Percentiles rank a stretch among this genome's conserved stretches.
These are phyloP conservation scores for Clonostachys rhizophaga DNA, from an alignment of 2,329 filamentous ascomycete genomes.

Conservation along the genomic window DNA sequence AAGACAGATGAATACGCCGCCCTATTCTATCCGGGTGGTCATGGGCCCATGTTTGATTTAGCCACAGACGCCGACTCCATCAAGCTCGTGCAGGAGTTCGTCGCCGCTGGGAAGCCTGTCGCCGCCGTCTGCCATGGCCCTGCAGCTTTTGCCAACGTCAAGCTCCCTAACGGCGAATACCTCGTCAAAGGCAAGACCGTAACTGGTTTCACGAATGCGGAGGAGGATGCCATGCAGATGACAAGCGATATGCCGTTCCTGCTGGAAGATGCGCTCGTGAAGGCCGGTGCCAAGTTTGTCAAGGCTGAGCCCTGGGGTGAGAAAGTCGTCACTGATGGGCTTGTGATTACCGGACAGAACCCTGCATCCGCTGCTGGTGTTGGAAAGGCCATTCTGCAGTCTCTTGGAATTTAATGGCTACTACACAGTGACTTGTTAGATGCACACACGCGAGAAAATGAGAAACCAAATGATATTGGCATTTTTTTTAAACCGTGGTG, in stretches of 20 bases:
- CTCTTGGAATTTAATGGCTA: slow-evolving; percentile 20
- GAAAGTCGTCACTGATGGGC: slow-evolving; percentile 45
- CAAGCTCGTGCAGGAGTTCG: slow-evolving; percentile 59
- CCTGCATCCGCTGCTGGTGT: slow-evolving; percentile 44
- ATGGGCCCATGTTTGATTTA: slow-evolving; percentile 68
- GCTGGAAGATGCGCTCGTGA: slow-evolving; percentile 50
- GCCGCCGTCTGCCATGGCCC: slow-evolving; percentile 68
- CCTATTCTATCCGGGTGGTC: slow-evolving; percentile 51
- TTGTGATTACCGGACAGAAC: slow-evolving; percentile 55
- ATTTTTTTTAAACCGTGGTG: too few species aligned
- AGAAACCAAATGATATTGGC: too few species aligned
- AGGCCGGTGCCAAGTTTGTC: slow-evolving; percentile 48
- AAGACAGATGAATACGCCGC: slow-evolving; percentile 59
- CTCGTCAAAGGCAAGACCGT: slow-evolving; percentile 52
- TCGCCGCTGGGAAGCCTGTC: slow-evolving; percentile 54
- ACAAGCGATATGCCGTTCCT: slow-evolving; percentile 52
- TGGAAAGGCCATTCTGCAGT: slow-evolving; percentile 45
- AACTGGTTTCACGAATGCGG: slow-evolving; percentile 60
- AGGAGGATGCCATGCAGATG: slow-evolving; percentile 39
- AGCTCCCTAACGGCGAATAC: slow-evolving; percentile 39
- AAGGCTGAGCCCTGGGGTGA: slow-evolving; percentile 48
- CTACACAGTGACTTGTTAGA: too few species aligned
- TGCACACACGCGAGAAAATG: too few species aligned
- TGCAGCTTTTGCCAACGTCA: slow-evolving; percentile 55
- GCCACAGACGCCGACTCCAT: slow-evolving; percentile 50